Conservation (phyloP, 495 filamentous ascomycete genomes). For the Letharia columbiana region DNA sequence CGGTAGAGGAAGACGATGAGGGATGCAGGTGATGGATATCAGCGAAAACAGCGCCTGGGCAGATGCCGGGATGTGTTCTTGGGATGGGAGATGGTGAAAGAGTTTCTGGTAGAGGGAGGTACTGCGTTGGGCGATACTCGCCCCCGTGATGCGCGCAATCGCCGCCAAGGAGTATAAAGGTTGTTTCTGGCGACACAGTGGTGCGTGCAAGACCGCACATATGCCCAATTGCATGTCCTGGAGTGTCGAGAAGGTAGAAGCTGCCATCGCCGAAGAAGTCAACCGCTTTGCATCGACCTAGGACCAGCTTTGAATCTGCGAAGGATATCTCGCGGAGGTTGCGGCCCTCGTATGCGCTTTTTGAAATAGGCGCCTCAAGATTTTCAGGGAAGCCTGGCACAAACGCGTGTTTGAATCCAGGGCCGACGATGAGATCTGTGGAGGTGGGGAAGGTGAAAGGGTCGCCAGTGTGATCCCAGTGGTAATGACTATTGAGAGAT, state of each 20-base stretch:
- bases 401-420: slow-evolving; percentile 26
- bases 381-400: slow-evolving; percentile 28
- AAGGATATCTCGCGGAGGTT: slow-evolving; percentile 39
- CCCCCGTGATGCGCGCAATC: slow-evolving; percentile 27
- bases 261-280: slow-evolving; percentile 44
- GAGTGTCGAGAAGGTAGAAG: slow-evolving; percentile 35
- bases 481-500: slow-evolving; percentile 34
- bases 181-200: slow-evolving; percentile 20
- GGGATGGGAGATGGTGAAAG: neutral
- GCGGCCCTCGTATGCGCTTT: slow-evolving; percentile 19
- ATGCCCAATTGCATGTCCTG: slow-evolving; percentile 37
- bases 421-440: slow-evolving; percentile 29
- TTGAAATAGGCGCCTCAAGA: slow-evolving; percentile 11
- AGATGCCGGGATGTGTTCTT: neutral
- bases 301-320: slow-evolving; percentile 19
- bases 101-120: slow-evolving; percentile 6
- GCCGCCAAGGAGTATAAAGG: slow-evolving; percentile 30
- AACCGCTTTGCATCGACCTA: slow-evolving; percentile 42
- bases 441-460: slow-evolving; percentile 26
- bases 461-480: slow-evolving; percentile 38
- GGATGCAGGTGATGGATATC: neutral
- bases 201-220: slow-evolving; percentile 34
- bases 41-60: neutral
- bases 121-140: slow-evolving; percentile 10
- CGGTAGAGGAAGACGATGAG: neutral